Conservation (phyloP, 2,329 filamentous ascomycete species). For the Paraphoma sp. region DNA sequence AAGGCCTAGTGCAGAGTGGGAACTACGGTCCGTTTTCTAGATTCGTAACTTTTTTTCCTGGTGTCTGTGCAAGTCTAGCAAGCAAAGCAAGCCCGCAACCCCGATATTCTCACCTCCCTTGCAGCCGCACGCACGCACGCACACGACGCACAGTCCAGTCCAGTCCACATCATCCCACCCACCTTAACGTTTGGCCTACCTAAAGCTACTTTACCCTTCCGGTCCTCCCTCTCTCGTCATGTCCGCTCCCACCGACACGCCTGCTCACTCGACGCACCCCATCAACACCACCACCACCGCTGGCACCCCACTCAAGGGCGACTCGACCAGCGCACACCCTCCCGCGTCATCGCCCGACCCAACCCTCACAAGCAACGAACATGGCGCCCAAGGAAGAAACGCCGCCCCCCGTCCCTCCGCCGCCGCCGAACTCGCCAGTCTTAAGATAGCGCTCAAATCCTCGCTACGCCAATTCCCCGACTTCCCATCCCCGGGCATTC, state of each 20-base stretch:
- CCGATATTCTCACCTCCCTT: not conserved
- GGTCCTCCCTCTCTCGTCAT: constrained; percentile 37
- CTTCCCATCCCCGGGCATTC: constrained; percentile 89
- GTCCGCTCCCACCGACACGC: constrained; percentile 33
- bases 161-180: constrained; percentile 21
- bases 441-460: constrained; percentile 71
- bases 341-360: constrained; percentile 42
- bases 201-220: constrained; percentile 3
- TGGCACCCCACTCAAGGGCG: constrained; percentile 24
- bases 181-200: constrained; percentile 13
- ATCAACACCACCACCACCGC: constrained; percentile 25
- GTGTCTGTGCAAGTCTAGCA: constrained; percentile 1
- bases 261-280: constrained; percentile 23
- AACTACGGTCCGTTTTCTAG: constrained; percentile 24
- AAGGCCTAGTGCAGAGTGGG: constrained; percentile 5
- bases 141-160: constrained; percentile 16
- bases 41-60: constrained; percentile 21
- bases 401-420: constrained; percentile 57
- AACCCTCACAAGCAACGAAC: constrained; percentile 37
- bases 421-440: constrained; percentile 59
- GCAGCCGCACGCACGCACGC: not conserved
- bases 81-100: not conserved
- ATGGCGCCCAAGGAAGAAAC: constrained; percentile 57
- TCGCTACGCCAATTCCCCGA: constrained; percentile 86
- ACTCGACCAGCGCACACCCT: constrained; percentile 41